Conservation (phyloP, 352 stramenopile species). For the Globisporangium paroecandrum region DNA sequence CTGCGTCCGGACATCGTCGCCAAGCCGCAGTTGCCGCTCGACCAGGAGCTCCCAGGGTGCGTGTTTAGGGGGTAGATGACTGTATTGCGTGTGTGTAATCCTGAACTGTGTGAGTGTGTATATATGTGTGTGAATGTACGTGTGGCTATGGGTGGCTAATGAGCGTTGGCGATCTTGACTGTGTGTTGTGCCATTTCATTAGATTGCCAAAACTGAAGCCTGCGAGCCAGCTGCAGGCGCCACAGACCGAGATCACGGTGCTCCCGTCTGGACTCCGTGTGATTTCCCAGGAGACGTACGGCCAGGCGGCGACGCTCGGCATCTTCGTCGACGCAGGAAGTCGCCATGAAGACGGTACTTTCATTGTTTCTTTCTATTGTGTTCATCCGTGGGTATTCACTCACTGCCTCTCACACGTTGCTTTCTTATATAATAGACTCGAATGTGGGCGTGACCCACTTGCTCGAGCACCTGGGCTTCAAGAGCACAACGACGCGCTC, state of each 20-base stretch:
- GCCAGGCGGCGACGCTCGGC: slow-evolving; percentile 92
- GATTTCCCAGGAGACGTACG: slow-evolving; percentile 96
- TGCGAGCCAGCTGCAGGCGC: slow-evolving; percentile 75
- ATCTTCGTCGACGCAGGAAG: slow-evolving; percentile 93
- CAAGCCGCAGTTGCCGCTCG: slow-evolving; percentile 58
- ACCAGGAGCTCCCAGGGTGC: slow-evolving; percentile 55
- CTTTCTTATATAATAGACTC: slow-evolving; percentile 24
- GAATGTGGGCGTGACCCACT: slow-evolving; percentile 88
- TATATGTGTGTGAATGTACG: neutral
- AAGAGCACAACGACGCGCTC: slow-evolving; percentile 88
- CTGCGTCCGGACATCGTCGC: slow-evolving; percentile 42
- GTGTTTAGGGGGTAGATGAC: neutral
- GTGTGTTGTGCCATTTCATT: neutral
- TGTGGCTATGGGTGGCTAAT: neutral
- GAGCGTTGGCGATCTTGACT: neutral
- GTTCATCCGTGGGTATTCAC: neutral
- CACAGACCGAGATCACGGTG: slow-evolving; percentile 90
- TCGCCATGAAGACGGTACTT: slow-evolving; percentile 63
- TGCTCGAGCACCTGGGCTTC: slow-evolving; percentile 95
- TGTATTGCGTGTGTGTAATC: neutral
- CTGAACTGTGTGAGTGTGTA: neutral
- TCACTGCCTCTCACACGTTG: slow-evolving; percentile 1
- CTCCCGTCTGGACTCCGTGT: slow-evolving; percentile 94
- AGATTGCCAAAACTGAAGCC: slow-evolving; percentile 82
- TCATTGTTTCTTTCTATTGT: neutral